phyloP scores from a whole-genome alignment of 495 filamentous ascomycete species.

The Aspergillus heteromorphus region DNA sequence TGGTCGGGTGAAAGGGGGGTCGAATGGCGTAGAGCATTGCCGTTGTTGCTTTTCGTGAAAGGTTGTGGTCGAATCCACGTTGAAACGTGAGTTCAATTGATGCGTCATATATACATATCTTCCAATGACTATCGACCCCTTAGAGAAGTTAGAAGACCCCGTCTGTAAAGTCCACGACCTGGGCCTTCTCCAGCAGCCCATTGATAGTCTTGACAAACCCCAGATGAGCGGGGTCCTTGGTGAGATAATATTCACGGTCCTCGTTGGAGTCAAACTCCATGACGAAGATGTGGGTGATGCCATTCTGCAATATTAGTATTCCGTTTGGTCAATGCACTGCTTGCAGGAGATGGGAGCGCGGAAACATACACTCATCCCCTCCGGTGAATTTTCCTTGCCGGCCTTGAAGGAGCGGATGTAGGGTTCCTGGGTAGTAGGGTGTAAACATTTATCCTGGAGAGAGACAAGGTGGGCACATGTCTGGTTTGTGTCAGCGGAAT shows the following conservation, averaged over 20 bases:
- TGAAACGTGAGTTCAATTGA: background rate
- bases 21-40: background rate
- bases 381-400: constrained; percentile 58
- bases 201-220: constrained; percentile 28
- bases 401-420: constrained; percentile 53
- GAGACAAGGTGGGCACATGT: constrained; percentile 28
- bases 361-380: constrained; percentile 53
- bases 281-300: constrained; percentile 42
- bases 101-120: background rate
- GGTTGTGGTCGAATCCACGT: background rate
- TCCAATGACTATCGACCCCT: background rate
- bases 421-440: constrained; percentile 32
- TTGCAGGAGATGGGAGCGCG: background rate
- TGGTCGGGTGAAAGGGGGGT: background rate
- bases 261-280: constrained; percentile 30
- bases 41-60: background rate
- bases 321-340: too few relatives aligned
- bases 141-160: background rate
- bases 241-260: constrained; percentile 40
- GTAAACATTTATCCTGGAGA: constrained; percentile 36
- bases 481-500: constrained; percentile 12
- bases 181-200: constrained; percentile 31
- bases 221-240: constrained; percentile 33
- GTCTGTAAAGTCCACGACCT: constrained; percentile 35
- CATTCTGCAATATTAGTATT: constrained; percentile 13